phyloP scores from a whole-genome alignment of 345 rosid species.

The Eutrema japonicum region DNA sequence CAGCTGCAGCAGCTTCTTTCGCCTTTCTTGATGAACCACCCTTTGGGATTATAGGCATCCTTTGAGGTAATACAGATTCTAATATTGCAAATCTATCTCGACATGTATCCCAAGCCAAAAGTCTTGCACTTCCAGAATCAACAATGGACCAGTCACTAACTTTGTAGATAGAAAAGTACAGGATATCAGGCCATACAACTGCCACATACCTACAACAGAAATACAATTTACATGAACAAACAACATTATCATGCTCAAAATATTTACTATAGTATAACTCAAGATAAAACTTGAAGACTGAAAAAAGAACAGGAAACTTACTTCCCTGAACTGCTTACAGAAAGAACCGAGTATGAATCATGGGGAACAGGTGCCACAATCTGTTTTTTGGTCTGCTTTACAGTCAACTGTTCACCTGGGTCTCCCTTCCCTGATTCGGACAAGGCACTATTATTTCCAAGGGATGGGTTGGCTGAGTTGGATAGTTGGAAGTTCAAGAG shows the following conservation, averaged over 20 bases:
- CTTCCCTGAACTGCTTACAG: constrained; percentile 98
- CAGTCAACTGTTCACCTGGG: constrained; percentile 66
- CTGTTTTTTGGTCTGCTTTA: constrained; percentile 88
- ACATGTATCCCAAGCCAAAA: constrained; percentile 97
- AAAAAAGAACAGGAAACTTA: constrained; percentile 50
- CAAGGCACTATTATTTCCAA: constrained; percentile 85
- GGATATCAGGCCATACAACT: constrained; percentile 97
- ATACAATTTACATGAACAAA: constrained; percentile 12
- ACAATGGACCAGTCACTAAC: constrained; percentile 95
- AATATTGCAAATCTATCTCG: constrained; percentile 91
- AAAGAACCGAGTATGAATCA: constrained; percentile 94
- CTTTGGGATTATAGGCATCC: constrained; percentile 85
- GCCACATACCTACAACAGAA: constrained; percentile 79
- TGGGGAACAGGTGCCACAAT: constrained; percentile 94
- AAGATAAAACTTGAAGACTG: constrained; percentile 22
- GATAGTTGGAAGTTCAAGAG: constrained; percentile 88
- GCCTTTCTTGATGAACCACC: constrained; percentile 92
- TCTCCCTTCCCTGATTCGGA: constrained; percentile 91
- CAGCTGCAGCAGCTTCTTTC: constrained; percentile 96
- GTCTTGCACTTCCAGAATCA: constrained; percentile 97
- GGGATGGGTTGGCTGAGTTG: constrained; percentile 76
- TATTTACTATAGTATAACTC: constrained; percentile 19
- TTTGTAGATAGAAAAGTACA: constrained; percentile 91
- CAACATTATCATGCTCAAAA: constrained; percentile 6
- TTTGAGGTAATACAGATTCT: constrained; percentile 81